Evolutionary conservation across 2,329 filamentous ascomycete genomes (phyloP), one percentile per base, ranked within the genome.

Genomic region (Colletotrichum melonis): DNA sequence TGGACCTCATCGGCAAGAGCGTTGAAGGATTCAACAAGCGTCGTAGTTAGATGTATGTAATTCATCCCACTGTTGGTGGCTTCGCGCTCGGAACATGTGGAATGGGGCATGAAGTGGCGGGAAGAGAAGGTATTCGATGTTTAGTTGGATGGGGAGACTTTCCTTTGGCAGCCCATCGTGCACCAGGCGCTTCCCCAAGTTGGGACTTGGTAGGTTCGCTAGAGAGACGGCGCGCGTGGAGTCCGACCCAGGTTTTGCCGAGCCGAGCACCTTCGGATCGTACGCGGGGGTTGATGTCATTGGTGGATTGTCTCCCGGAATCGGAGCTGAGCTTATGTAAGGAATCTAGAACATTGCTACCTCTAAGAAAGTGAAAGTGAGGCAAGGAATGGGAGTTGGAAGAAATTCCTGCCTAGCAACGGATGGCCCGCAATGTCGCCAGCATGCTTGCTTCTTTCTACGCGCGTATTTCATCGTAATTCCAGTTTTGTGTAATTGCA

Each of bases 1-100:
- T 92, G 90, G 55, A 92, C 90, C 82, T 92, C 88, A 82, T 92
- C 88, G 77, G 91, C 90, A 69, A 92, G 85, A 68, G 90, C 85
- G 81, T 88, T 89, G 84, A 92, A 92, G 76, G 90, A 91, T 84
- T 91, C 88, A 76, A 90, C 86, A 80, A 92, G 84, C 77, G 87
- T 90, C 83, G 89, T 87, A 16, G 88, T 88, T 75, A 88, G 83
- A 72, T 79, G 79, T 77, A 82, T 81, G 76, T 79, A 79, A 78
- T 80, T 84, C 84, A 87, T 86, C 78, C 81, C 84, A 81, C 79
- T 71, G 70, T 74, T 70, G 68, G 59, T 59, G 7, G 55, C 63
- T 67, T 74, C 67, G 62, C 62, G 70, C 46, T 74, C 73, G 38
- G 73, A 70, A 42, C 70, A 69, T 69, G 71, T 72, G 59, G 63